phyloP scores from a whole-genome alignment of 2,329 filamentous ascomycete genomes.

The Hypoxylon sp. region DNA sequence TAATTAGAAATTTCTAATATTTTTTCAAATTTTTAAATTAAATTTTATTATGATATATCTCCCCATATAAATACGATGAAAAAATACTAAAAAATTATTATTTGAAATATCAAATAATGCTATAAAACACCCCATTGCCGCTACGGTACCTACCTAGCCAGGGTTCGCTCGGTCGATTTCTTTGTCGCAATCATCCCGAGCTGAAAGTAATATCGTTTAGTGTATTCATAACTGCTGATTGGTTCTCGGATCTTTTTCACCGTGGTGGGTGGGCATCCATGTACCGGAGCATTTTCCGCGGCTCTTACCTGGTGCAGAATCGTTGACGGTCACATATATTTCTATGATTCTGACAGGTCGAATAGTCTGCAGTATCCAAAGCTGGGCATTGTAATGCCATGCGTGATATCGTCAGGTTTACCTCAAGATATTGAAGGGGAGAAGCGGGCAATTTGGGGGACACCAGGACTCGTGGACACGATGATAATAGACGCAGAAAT shows the following conservation, averaged over 20 bases:
- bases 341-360: neutral
- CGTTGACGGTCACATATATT: constrained; percentile 5
- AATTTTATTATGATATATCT: too few relatives aligned
- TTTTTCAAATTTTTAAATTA: too few relatives aligned
- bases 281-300: neutral
- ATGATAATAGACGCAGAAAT: neutral
- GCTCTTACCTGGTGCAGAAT: neutral
- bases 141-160: too few relatives aligned
- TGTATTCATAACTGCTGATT: too few relatives aligned
- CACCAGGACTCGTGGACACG: neutral
- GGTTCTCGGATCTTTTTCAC: too few relatives aligned
- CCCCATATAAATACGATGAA: too few relatives aligned
- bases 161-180: neutral
- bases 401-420: constrained; percentile 18
- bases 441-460: neutral
- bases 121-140: too few relatives aligned
- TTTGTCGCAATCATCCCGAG: neutral
- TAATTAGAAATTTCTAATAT: too few relatives aligned
- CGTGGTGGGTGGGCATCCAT: too few relatives aligned
- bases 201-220: neutral
- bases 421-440: constrained; percentile 15
- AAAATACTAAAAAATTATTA: too few relatives aligned
- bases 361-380: constrained; percentile 4
- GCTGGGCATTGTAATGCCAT: neutral
- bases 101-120: too few relatives aligned